phyloP scores from a whole-genome alignment of 2,329 filamentous ascomycete species.

The Fusarium nelsonii region DNA sequence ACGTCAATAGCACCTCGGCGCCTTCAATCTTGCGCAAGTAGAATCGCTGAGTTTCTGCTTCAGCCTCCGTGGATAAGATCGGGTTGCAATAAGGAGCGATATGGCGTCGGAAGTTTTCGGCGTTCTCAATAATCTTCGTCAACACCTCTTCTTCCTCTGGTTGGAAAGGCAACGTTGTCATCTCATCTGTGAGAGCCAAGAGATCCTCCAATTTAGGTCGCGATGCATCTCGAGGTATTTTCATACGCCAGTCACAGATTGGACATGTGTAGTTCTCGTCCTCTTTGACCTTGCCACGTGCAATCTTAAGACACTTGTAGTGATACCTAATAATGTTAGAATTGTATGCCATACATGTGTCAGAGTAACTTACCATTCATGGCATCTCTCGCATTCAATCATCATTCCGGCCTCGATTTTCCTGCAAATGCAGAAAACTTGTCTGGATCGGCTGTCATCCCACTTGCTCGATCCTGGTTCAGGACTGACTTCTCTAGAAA shows the following conservation, averaged over 20 bases:
- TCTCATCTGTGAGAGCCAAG: slow-evolving; percentile 84
- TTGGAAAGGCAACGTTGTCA: slow-evolving; percentile 86
- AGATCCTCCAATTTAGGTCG: slow-evolving; percentile 95
- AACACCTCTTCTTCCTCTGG: slow-evolving; percentile 93
- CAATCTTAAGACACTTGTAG: slow-evolving; percentile 97
- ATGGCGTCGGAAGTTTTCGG: slow-evolving; percentile 85
- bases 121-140: slow-evolving; percentile 86
- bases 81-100: slow-evolving; percentile 85
- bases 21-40: slow-evolving; percentile 98
- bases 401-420: slow-evolving; percentile 97
- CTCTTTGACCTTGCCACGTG: slow-evolving; percentile 96
- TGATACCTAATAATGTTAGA: slow-evolving; percentile 77
- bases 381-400: slow-evolving; percentile 98
- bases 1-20: slow-evolving; percentile 89
- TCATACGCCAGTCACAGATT: slow-evolving; percentile 96
- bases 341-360: neutral
- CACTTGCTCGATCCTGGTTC: slow-evolving; percentile 65
- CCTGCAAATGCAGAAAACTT: slow-evolving; percentile 97
- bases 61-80: slow-evolving; percentile 82
- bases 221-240: slow-evolving; percentile 95
- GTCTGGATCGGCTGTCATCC: slow-evolving; percentile 73
- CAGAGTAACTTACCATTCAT: slow-evolving; percentile 81
- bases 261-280: slow-evolving; percentile 99
- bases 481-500: slow-evolving; percentile 81
- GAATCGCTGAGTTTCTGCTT: slow-evolving; percentile 91